Evolutionary conservation across 345 rosid species (phyloP).

Genomic region (Anacardium occidentale): DNA sequence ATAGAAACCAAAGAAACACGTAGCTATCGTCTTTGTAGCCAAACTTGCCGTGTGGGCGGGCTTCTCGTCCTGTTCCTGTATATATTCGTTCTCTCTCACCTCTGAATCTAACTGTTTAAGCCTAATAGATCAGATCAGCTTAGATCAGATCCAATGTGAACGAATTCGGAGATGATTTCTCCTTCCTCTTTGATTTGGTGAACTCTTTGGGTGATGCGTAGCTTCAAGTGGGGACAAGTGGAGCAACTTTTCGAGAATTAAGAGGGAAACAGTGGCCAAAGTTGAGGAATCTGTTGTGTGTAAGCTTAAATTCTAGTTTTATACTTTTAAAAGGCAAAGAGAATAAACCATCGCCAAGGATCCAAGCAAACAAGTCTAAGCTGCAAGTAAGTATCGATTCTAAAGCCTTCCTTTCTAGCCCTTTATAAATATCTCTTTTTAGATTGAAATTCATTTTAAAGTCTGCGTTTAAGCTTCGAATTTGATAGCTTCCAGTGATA

Average conservation of each 20-base stretch:
- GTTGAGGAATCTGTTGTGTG: not conserved
- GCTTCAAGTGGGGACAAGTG: not conserved
- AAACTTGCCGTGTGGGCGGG: slow-evolving; percentile 14
- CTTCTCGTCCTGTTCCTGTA: not conserved
- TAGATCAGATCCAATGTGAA: slow-evolving; percentile 14
- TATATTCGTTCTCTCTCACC: not conserved
- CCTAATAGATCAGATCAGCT: not conserved
- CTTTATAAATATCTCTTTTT: not conserved
- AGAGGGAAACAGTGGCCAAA: not conserved
- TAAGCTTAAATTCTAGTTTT: not conserved
- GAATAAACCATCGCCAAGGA: slow-evolving; percentile 28
- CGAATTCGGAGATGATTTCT: too few species aligned
- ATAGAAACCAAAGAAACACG: slow-evolving; percentile 12
- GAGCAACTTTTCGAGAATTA: not conserved
- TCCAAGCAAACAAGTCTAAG: slow-evolving; percentile 19
- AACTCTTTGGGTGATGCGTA: not conserved
- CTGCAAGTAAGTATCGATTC: slow-evolving; percentile 46
- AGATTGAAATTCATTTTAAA: not conserved
- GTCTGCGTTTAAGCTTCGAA: not conserved
- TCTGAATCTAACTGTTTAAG: not conserved
- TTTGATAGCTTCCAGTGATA: not conserved
- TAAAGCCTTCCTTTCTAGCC: not conserved
- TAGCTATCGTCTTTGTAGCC: slow-evolving; percentile 14
- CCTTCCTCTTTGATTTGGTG: not conserved
- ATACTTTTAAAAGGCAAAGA: not conserved